Base-by-base conservation (phyloP, 305 asterid species). In the Nicotiana rustica region DNA sequence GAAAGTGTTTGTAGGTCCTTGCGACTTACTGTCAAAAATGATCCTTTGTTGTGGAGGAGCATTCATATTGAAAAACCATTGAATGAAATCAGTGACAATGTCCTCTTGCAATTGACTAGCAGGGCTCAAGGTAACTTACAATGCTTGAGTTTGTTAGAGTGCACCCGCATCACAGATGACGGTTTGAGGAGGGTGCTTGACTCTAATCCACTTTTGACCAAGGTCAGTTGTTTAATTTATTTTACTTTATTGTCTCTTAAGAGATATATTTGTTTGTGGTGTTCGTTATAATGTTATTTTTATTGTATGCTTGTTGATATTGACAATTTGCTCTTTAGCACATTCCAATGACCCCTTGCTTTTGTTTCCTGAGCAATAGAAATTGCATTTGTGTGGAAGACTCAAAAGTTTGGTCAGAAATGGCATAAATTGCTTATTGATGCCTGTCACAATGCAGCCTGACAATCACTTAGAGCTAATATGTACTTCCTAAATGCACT, bases 1-100 rank as follows among this genome's bases (percentile, higher is more conserved):
- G 96, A 88, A 81, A 90, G 87, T 85, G 98, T 92, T 73, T 94
- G 95, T 83, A 90, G 83, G 84, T 91, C 93, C 21, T 81, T 94
- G 79, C 80, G 83, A 80, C 83, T 85, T 64, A 82, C 89, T 13
- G 91, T 94, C 21, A 91, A 81, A 70, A 87, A 52, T 68, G 98
- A 92, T 85, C 89, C 93, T 31, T 84, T 86, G 81, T 79, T 96
- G 81, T 94, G 99, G 99, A 90, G 73, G 89, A 86, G 81, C 61
- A 88, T 95, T 80, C 96, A 89, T 86, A 89, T 95, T 33, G 94
- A 89, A 56, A 86, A 83, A 82, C 93, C 99, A 55, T 83, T 93
- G 83, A 93, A 86, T 65, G 95, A 94, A 78, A 91, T 81, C 89
- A 86, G 92, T 19, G 96, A 96, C 82, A 96, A 93, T 83, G 36